phyloP scores from a whole-genome alignment of 2,329 filamentous ascomycete genomes.

The Clathrospora elynae region DNA sequence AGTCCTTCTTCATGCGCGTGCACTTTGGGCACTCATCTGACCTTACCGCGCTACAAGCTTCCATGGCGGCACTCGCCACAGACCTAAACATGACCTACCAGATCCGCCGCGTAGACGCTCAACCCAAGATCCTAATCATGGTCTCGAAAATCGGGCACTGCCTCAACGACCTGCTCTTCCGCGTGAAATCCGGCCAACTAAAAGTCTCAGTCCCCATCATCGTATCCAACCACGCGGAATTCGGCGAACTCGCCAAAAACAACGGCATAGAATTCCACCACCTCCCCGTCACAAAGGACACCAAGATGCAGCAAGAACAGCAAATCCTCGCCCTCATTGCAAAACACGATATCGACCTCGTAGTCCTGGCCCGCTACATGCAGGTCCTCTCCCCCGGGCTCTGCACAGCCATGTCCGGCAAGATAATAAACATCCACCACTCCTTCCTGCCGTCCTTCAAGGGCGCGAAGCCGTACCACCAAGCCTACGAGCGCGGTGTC shows the following conservation, averaged over 20 bases:
- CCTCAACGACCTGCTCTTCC: conserved; percentile 82
- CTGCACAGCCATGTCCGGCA: conserved; percentile 78
- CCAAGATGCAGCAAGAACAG: conserved; percentile 74
- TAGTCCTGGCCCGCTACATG: conserved; percentile 86
- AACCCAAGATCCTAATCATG: conserved; percentile 82
- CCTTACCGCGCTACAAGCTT: conserved; percentile 54
- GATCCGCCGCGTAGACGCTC: conserved; percentile 69
- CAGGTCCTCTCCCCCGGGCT: conserved; percentile 77
- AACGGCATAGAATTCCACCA: conserved; percentile 82
- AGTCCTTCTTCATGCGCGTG: conserved; percentile 87
- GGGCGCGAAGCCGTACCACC: conserved; percentile 85
- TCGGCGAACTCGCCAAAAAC: conserved; percentile 67
- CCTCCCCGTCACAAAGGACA: conserved; percentile 78
- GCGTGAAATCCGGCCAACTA: conserved; percentile 74
- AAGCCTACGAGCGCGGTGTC: conserved; percentile 82
- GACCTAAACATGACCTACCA: conserved; percentile 73
- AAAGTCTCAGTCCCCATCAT: conserved; percentile 77
- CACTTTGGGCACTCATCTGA: conserved; percentile 70
- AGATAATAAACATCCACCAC: conserved; percentile 93
- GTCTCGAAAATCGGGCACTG: conserved; percentile 89
- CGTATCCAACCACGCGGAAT: conserved; percentile 82
- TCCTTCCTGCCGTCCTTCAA: conserved; percentile 87
- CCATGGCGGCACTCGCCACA: conserved; percentile 65
- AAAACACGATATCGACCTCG: conserved; percentile 73
- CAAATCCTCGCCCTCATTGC: conserved; percentile 72